phyloP scores from a whole-genome alignment of 352 stramenopile species.

The Phytophthora hybrid region DNA sequence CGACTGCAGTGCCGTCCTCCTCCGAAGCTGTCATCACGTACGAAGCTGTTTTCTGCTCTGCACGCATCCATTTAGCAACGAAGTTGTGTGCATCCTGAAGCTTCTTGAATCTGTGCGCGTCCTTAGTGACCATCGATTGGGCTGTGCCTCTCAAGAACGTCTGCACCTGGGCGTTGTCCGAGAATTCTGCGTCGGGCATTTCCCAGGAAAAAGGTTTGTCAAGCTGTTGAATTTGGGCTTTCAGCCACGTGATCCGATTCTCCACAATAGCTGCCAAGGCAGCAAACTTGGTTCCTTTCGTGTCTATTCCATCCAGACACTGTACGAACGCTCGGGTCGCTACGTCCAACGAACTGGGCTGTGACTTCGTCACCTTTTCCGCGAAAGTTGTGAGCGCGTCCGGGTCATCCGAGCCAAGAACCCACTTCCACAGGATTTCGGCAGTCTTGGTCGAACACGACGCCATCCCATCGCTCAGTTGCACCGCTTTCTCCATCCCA shows the following conservation, averaged over 20 bases:
- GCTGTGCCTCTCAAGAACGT: conserved; percentile 11
- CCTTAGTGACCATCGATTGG: background rate
- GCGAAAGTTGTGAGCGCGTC: background rate
- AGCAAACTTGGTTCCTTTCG: background rate
- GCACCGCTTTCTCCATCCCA: background rate
- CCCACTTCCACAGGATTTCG: conserved; percentile 11
- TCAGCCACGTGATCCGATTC: conserved; percentile 12
- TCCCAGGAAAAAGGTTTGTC: conserved; percentile 19
- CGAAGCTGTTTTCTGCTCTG: background rate
- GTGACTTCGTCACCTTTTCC: background rate
- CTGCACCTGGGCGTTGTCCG: background rate
- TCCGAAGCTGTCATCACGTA: background rate
- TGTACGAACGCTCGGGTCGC: conserved; percentile 4
- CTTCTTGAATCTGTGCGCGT: background rate
- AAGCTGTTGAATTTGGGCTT: conserved; percentile 16
- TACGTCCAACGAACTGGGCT: background rate
- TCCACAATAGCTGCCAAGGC: conserved; percentile 1
- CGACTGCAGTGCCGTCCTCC: background rate
- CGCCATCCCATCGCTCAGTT: background rate
- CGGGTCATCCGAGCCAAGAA: conserved; percentile 6
- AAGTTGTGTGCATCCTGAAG: conserved; percentile 8
- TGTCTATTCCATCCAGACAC: background rate
- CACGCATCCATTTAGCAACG: conserved; percentile 11
- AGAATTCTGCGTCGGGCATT: conserved; percentile 13
- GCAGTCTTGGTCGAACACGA: conserved; percentile 1